These are phyloP conservation scores for Laburnicola sp. DNA, from an alignment of 2,329 filamentous ascomycete genomes.

Conservation along the genomic window DNA sequence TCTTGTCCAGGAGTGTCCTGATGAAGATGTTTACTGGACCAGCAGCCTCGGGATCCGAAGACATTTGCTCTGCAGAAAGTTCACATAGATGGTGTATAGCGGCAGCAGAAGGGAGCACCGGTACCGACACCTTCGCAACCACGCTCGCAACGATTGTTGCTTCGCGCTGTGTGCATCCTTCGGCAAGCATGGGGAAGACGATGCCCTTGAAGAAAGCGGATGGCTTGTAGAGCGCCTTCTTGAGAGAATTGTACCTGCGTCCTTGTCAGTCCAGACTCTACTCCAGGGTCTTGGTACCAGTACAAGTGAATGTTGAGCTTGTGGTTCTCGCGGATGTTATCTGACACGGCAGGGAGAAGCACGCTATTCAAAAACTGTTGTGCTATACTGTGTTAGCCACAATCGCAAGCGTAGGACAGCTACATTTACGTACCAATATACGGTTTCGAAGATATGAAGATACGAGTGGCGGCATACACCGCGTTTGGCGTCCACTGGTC, in stretches of 20 bases:
- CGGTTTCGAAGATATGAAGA: conserved; percentile 87
- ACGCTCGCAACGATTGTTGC: conserved; percentile 90
- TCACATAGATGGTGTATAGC: conserved; percentile 91
- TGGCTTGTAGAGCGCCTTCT: conserved; percentile 91
- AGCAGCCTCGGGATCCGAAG: conserved; percentile 78
- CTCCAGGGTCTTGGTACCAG: too few species aligned
- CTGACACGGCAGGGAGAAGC: conserved; percentile 84
- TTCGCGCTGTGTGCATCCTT: conserved; percentile 88
- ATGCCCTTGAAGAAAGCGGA: conserved; percentile 93
- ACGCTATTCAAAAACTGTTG: conserved; percentile 87
- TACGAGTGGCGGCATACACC: conserved; percentile 83
- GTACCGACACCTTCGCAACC: conserved; percentile 80
- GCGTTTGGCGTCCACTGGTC: conserved; percentile 81
- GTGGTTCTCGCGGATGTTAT: conserved; percentile 82
- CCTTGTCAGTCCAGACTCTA: too few species aligned
- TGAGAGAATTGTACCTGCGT: conserved; percentile 71
- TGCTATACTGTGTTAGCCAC: conserved; percentile 46
- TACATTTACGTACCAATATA: conserved; percentile 49
- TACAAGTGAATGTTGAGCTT: conserved; percentile 93
- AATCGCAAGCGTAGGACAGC: too few species aligned
- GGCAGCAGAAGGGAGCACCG: conserved; percentile 87
- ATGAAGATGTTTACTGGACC: conserved; percentile 96
- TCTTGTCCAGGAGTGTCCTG: conserved; percentile 89
- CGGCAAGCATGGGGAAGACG: conserved; percentile 83
- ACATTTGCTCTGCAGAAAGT: conserved; percentile 87